Conservation (phyloP, 257 asterid genomes). For the Solanum chilense region DNA sequence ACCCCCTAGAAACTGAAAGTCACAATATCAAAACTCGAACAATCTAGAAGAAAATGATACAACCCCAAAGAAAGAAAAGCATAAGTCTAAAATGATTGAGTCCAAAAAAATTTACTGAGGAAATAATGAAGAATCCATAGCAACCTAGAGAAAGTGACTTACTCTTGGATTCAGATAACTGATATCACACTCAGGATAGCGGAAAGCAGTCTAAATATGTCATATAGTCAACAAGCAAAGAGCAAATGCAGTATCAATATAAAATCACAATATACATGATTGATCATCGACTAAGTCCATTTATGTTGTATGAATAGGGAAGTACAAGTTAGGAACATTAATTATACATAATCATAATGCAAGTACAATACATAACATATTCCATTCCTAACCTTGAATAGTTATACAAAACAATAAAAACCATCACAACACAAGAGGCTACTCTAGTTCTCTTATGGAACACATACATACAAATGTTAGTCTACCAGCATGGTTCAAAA, state of each 20-base stretch:
- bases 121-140: too few species aligned
- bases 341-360: too few species aligned
- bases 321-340: neutral
- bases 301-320: neutral
- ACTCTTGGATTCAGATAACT: too few species aligned
- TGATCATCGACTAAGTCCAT: neutral
- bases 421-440: neutral
- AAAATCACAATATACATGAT: too few species aligned
- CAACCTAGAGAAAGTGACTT: too few species aligned
- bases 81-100: too few species aligned
- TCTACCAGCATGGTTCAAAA: neutral
- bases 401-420: too few species aligned
- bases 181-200: neutral
- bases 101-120: neutral
- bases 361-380: neutral
- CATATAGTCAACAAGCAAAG: neutral
- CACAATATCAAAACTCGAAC: neutral
- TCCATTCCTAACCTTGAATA: neutral
- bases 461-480: neutral
- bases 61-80: too few species aligned
- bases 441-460: neutral
- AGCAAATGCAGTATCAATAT: neutral
- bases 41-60: neutral
- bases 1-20: neutral
- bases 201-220: rapidly evolving